Conservation (phyloP, 2,329 filamentous ascomycete species). For the Paecilomyces niveus region DNA sequence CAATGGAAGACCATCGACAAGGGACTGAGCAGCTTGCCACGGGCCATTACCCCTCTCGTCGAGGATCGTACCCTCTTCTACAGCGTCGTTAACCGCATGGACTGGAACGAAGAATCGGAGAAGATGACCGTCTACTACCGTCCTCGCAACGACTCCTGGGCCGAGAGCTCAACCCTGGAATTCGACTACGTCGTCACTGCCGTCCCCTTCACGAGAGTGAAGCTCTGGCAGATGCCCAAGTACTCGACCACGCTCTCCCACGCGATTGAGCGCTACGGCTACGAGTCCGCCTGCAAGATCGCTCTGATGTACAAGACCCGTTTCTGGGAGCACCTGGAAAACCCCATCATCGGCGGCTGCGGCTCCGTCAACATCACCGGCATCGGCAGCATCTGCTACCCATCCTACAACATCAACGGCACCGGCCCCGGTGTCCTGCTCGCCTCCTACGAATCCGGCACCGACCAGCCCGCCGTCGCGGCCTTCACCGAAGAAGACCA, state of each 20-base stretch:
- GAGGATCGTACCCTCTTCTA: conserved; percentile 50
- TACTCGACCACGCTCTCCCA: conserved; percentile 45
- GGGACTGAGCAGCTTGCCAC: conserved; percentile 52
- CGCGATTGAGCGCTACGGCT: conserved; percentile 45
- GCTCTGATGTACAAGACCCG: conserved; percentile 62
- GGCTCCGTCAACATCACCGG: conserved; percentile 22
- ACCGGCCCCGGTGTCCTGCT: conserved; percentile 29
- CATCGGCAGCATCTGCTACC: conserved; percentile 29
- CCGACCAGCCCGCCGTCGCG: conserved; percentile 17
- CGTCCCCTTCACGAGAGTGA: conserved; percentile 57
- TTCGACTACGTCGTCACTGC: conserved; percentile 64
- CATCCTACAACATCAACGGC: conserved; percentile 28
- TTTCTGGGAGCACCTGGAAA: conserved; percentile 49
- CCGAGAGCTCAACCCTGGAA: conserved; percentile 29
- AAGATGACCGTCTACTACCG: conserved; percentile 56
- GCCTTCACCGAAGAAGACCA: conserved; percentile 37
- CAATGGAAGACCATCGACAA: conserved; percentile 60
- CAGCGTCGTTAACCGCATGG: conserved; percentile 51
- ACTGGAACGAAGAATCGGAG: conserved; percentile 43
- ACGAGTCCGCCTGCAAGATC: conserved; percentile 49
- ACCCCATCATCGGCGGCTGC: conserved; percentile 55
- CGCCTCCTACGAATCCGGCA: conserved; percentile 38
- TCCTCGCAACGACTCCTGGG: conserved; percentile 34
- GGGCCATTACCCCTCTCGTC: conserved; percentile 57
- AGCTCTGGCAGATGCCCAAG: conserved; percentile 53